These are phyloP conservation scores for Pseudisothecium myosuroides DNA, from an alignment of 225 moss, liverwort and hornwort genomes.

Conservation along the genomic window DNA sequence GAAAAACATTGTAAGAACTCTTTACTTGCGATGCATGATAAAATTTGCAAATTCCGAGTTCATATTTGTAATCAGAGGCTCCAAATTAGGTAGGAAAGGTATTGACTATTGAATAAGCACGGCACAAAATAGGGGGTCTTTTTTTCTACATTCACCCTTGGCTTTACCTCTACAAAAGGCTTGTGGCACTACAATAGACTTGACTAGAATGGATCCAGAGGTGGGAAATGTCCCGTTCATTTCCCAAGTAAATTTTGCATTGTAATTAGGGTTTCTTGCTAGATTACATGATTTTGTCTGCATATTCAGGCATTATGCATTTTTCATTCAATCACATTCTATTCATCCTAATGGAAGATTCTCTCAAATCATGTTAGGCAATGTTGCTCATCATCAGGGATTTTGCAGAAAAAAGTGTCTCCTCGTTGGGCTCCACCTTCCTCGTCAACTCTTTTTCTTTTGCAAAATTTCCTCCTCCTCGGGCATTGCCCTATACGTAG, in stretches of 20 bases:
- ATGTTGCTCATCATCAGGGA: fast-evolving
- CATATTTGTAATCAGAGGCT: too few relatives aligned
- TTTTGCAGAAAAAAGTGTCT: background rate
- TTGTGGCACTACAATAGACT: too few relatives aligned
- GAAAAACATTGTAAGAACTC: too few relatives aligned
- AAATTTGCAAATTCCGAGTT: too few relatives aligned
- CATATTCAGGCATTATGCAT: fast-evolving
- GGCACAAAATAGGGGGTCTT: too few relatives aligned
- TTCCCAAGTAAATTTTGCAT: fast-evolving
- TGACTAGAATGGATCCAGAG: too few relatives aligned
- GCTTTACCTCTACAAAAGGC: too few relatives aligned
- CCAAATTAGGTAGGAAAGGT: too few relatives aligned
- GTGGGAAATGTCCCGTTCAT: too few relatives aligned
- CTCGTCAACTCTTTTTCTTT: fast-evolving
- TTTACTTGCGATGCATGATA: too few relatives aligned
- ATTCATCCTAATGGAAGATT: background rate
- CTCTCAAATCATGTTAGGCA: fast-evolving
- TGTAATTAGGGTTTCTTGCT: background rate
- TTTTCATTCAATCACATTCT: background rate
- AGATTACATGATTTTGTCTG: background rate
- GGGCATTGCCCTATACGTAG: background rate
- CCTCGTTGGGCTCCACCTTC: fast-evolving
- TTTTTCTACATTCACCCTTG: too few relatives aligned
- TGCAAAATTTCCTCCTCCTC: fast-evolving
- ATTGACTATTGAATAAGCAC: too few relatives aligned